Evolutionary conservation across 768 basidiomycete genomes (phyloP).

Genomic region (Russula brevipes): DNA sequence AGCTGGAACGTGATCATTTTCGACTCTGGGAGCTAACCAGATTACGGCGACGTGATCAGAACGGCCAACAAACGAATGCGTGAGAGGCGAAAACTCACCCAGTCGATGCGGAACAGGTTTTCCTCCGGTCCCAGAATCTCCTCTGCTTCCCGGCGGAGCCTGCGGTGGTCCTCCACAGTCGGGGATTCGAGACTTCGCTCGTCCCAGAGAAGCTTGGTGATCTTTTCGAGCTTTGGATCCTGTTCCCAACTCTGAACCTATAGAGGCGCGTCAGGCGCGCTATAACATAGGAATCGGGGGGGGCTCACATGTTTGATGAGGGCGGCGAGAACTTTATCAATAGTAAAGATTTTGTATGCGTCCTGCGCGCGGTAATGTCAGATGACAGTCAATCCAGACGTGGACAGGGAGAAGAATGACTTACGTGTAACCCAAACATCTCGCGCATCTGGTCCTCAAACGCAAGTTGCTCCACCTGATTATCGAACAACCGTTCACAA

Average conservation of each 20-base stretch:
- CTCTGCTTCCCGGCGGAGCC: constrained; percentile 60
- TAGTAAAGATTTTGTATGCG: constrained; percentile 85
- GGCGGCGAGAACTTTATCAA: constrained; percentile 85
- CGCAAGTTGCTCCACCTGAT: constrained; percentile 76
- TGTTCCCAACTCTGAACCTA: constrained; percentile 64
- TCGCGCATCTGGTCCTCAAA: constrained; percentile 91
- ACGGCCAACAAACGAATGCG: not conserved
- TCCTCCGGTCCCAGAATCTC: constrained; percentile 70
- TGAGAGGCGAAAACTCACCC: constrained; percentile 45
- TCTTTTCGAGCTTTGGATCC: constrained; percentile 65
- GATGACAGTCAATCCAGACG: not conserved
- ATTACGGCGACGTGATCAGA: not conserved
- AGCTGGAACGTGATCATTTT: constrained; percentile 69
- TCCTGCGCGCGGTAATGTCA: constrained; percentile 38
- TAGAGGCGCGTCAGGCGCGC: not conserved
- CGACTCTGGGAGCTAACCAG: constrained; percentile 53
- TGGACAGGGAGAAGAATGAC: constrained; percentile 1
- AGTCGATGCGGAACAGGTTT: constrained; percentile 74
- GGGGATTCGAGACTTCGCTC: constrained; percentile 55
- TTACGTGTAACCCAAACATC: constrained; percentile 79
- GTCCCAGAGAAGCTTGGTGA: constrained; percentile 63
- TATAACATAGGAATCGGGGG: not conserved
- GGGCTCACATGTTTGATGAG: constrained; percentile 79
- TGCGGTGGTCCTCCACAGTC: constrained; percentile 68
- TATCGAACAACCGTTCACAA: constrained; percentile 88